Base-by-base conservation (phyloP, 495 filamentous ascomycete genomes). In the Hapsidospora chrysogenum region DNA sequence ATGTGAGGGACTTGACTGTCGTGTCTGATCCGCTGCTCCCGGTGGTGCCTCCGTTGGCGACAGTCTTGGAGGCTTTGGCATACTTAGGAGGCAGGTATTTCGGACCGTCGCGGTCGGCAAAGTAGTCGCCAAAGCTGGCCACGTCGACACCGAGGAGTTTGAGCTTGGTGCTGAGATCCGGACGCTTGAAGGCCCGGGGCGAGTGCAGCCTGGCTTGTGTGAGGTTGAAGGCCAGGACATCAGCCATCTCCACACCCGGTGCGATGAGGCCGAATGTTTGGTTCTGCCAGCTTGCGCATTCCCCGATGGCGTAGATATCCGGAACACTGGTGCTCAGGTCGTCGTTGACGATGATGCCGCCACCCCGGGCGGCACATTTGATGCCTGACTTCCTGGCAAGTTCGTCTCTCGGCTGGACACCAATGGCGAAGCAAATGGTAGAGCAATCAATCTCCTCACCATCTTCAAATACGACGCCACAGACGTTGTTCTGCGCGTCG, bases 91-190 rank as follows among this genome's bases (percentile, higher is more conserved):
- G 82, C 17, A 85, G 53, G 26, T 77, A 69, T 39, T 77, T 82
- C 0, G 85, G 85, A 0, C 85, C 85, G 49, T 93, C 77, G 38
- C 85, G 64, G 42, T 96, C 87, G 2, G 87, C 87, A 41, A 96
- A 96, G 62, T 89, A 96, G 49, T 96, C 87, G 1, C 87, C 87
- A 48, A 94, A 96, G 46, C 80, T 87, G 20, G 87, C 87, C 2
- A 96, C 87, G 44, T 94, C 86, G 2, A 94, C 87, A 1, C 87
- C 87, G 1, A 96, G 63, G 0, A 96, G 63, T 61, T 96, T 96
- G 5, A 96, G 54, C 52, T 93, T 96, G 0, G 87, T 96, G 57
- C 85, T 93, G 13, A 95, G 62, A 47, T 96, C 86, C 0, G 87
- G 87, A 16, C 78, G 63, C 42, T 82, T 83, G 64, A 92, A 94